These are phyloP conservation scores for Coniosporium tulheliwenetii DNA, from an alignment of 2,329 filamentous ascomycete species.

Conservation along the genomic window DNA sequence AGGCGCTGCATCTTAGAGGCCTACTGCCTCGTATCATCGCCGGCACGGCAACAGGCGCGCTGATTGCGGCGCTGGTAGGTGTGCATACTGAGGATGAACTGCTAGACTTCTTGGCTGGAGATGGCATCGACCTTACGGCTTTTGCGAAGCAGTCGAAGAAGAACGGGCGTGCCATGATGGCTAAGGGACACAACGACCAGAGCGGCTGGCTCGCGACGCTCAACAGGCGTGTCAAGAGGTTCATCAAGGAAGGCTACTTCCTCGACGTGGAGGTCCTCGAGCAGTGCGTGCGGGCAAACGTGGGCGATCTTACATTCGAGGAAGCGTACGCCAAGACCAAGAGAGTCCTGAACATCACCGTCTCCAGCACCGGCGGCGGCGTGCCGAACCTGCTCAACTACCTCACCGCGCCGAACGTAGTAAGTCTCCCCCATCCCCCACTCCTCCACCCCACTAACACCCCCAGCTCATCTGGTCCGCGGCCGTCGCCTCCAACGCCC, in stretches of 20 bases:
- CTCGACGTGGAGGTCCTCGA: conserved; percentile 71
- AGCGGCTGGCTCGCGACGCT: conserved; percentile 38
- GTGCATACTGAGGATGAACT: conserved; percentile 80
- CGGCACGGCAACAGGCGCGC: conserved; percentile 75
- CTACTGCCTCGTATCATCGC: conserved; percentile 81
- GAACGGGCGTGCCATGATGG: conserved; percentile 8
- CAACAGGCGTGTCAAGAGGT: conserved; percentile 49
- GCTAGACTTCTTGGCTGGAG: conserved; percentile 57
- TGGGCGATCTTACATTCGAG: conserved; percentile 83
- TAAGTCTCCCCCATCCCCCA: conserved; percentile 30
- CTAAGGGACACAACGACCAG: conserved; percentile 7
- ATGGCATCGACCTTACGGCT: conserved; percentile 67
- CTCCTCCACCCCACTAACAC: background rate
- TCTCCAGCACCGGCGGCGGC: conserved; percentile 60
- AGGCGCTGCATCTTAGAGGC: conserved; percentile 65
- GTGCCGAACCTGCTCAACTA: conserved; percentile 82
- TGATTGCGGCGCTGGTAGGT: conserved; percentile 78
- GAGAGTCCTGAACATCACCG: conserved; percentile 78
- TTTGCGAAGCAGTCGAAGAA: conserved; percentile 38
- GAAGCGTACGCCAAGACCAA: conserved; percentile 81
- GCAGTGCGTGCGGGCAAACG: conserved; percentile 68
- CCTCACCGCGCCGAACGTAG: conserved; percentile 81
- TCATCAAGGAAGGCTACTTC: conserved; percentile 64
- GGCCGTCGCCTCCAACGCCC: conserved; percentile 58
- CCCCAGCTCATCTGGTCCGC: conserved; percentile 62